Base-by-base conservation (phyloP, 495 filamentous ascomycete genomes). In the Podospora comata region DNA sequence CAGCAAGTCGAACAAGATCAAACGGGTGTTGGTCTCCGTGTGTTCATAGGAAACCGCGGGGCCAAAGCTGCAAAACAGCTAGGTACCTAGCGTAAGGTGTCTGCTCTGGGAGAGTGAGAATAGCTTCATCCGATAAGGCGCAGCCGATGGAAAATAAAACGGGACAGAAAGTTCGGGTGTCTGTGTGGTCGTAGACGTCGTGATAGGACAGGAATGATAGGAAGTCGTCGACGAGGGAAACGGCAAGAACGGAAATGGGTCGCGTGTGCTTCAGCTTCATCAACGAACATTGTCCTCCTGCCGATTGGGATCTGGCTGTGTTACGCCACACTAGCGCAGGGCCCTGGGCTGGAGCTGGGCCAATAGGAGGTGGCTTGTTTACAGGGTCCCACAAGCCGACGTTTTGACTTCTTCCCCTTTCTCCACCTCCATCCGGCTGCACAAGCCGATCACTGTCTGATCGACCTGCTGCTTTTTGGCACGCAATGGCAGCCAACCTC, bases 371-470 rank as follows among this genome's bases (percentile, higher is more conserved):
- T 16, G 15, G 7, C 7, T 7, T 32, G 5, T 32, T 7, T 1
- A 3, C 61, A 63, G 61, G 28, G 16, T 19, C 32, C 11, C 32
- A 16, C 7, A 48, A 48, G 9, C 39, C 39, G 39, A 48, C 39
- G 39, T 48, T 48, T 48, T 48, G 15, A 48, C 39, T 48, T 48
- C 39, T 48, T 64, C 48, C 56, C 26, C 60, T 54, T 66, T 39
- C 53, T 39, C 55, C 64, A 54, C 68, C 32, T 54, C 19, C 7
- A 39, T 60, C 32, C 60, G 5, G 15, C 30, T 11, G 30, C 53
- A 23, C 48, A 48, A 60, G n/a, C 7, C 32, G 65, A 62, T 61
- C 61, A 3, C n/a, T 60, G 65, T 65, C 18, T 67, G 68, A 70
- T 70, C 68, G 55, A 28, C 68, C 11, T 32, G 54, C 34, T 70